Evolutionary conservation across 2,329 filamentous ascomycete genomes (phyloP), one percentile per base, ranked within the genome.

Genomic region (Drechslerella dactyloides): DNA sequence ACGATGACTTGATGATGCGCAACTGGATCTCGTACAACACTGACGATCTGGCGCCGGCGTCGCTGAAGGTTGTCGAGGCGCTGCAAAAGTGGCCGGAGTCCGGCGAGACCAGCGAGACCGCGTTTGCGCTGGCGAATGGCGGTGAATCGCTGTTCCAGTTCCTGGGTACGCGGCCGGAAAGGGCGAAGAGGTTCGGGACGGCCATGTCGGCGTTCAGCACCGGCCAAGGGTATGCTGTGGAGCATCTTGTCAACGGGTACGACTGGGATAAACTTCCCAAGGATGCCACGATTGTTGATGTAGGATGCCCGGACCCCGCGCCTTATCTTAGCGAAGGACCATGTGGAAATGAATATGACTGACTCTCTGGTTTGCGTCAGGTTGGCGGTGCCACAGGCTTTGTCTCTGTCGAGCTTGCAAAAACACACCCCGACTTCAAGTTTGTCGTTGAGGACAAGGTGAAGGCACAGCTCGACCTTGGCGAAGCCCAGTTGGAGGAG

Each of bases 311-410:
- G 11, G 19, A 35, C 19, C 27, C 5, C 42, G 37, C 21, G 50
- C 62, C 33, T 57, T n/a, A 19, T 17, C 6, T 10, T 10, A 42
- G n/a, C 10, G 11, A 2, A 21, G 33, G 30, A n/a, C 48, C 8
- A 11, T n/a, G 5, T 48, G 19, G 2, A 21, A 17, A 27, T 33
- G 17, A 21, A 65, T 27, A 11, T 35, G 33, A 27, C 44, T 21
- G n/a, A 19, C 8, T 48, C 3, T 48, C 5, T 15, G 19, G 4
- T 19, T 19, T 48, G 4, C 44, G 17, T 30, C 19, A 65, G 61
- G 61, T 65, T 23, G 86, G 86, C 8, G 86, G 86, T 1, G 84
- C 83, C 17, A 83, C 84, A 58, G 86, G 86, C 0, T 84, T 85
- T 52, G 82, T 84, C n/a, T 83, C 81, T 52, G 80, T 84, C n/a